These are phyloP conservation scores for Hypericum androsaemum DNA, from an alignment of 345 rosid genomes.

Conservation along the genomic window DNA sequence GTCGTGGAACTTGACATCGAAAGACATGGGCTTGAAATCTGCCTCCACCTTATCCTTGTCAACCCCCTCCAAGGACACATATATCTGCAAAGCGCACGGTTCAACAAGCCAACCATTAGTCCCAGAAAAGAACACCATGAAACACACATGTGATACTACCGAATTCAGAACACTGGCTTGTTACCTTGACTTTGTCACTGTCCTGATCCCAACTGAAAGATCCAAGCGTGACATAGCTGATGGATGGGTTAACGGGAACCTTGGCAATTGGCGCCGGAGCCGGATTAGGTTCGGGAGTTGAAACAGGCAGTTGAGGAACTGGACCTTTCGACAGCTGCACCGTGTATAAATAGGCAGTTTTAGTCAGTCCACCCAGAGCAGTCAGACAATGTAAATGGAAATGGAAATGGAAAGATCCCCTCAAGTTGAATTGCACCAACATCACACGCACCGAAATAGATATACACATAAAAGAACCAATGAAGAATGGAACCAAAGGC, in stretches of 20 bases:
- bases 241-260: constrained; percentile 23
- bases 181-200: constrained; percentile 85
- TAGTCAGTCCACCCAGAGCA: too few species aligned
- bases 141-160: background rate
- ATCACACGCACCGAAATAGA: too few species aligned
- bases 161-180: background rate
- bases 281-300: constrained; percentile 19
- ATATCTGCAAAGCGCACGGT: constrained; percentile 32
- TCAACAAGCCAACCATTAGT: background rate
- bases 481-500: too few species aligned
- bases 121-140: background rate
- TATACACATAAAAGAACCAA: too few species aligned
- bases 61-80: constrained; percentile 71
- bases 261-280: constrained; percentile 36
- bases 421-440: too few species aligned
- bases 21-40: constrained; percentile 53
- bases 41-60: constrained; percentile 57
- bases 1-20: constrained; percentile 68
- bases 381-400: background rate
- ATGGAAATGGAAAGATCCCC: background rate
- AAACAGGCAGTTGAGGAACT: background rate
- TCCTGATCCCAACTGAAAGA: constrained; percentile 99
- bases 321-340: constrained; percentile 27
- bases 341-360: too few species aligned
- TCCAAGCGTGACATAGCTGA: constrained; percentile 45